Percentiles rank a stretch among this genome's conserved stretches.
phyloP scores from a whole-genome alignment of 306 rosid genomes.

The Casuarina glauca region DNA sequence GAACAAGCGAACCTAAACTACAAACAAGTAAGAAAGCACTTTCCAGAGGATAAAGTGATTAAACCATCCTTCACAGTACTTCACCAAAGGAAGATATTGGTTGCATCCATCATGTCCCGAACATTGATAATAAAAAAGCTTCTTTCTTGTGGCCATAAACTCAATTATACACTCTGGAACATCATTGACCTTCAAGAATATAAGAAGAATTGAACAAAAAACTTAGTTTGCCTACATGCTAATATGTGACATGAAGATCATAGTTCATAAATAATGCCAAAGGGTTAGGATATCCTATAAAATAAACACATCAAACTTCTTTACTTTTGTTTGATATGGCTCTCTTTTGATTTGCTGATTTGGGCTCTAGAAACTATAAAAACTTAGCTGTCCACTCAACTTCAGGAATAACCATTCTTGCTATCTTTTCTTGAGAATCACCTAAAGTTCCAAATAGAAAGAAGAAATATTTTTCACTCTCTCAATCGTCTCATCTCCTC shows the following conservation, averaged over 20 bases:
- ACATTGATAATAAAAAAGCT: background rate
- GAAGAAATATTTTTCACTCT: too few relatives aligned
- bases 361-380: background rate
- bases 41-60: background rate
- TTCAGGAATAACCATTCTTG: too few relatives aligned
- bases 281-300: background rate
- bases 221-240: background rate
- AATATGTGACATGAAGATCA: background rate
- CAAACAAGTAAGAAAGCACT: background rate
- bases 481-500: too few relatives aligned
- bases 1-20: background rate
- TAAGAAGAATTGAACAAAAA: background rate
- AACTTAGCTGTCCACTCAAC: background rate
- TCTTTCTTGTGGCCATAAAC: background rate
- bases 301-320: background rate
- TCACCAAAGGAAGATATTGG: background rate
- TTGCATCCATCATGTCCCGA: background rate
- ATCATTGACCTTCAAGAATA: background rate
- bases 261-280: background rate
- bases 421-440: too few relatives aligned
- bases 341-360: background rate
- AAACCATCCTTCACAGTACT: background rate
- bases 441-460: too few relatives aligned
- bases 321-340: background rate
- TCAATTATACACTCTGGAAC: background rate